Evolutionary conservation across 371 early-diverging fungal species (phyloP).

Genomic region (Mortierella sp.): DNA sequence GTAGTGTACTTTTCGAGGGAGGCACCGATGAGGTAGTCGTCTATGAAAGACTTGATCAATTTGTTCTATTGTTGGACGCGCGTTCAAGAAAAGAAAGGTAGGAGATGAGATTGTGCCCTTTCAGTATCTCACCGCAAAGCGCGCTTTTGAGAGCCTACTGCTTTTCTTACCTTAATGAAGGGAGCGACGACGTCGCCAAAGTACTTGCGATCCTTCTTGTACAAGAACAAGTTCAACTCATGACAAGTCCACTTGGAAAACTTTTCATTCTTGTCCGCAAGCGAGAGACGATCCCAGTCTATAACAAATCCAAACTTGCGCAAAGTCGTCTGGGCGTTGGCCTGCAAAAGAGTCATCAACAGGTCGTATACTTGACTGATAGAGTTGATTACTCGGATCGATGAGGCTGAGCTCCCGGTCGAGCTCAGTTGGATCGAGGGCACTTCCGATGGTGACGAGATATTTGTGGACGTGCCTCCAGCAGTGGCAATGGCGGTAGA

Average conservation of each 20-base stretch:
- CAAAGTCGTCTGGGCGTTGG: conserved; percentile 18
- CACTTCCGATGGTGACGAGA: not conserved
- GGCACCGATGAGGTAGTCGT: conserved; percentile 62
- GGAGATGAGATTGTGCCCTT: not conserved
- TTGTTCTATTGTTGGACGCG: conserved; percentile 58
- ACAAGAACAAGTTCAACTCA: conserved; percentile 72
- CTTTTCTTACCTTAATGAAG: conserved; percentile 61
- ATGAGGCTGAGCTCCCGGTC: conserved; percentile 38
- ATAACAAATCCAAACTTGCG: conserved; percentile 46
- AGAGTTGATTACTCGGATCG: conserved; percentile 47
- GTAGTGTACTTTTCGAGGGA: conserved; percentile 58
- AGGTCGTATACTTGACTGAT: conserved; percentile 46
- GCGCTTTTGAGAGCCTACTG: not conserved
- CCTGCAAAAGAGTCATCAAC: conserved; percentile 40
- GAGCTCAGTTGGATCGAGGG: conserved; percentile 31
- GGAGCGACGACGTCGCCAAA: conserved; percentile 62
- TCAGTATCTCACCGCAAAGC: not conserved
- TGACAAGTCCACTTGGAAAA: conserved; percentile 63
- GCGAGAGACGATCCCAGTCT: conserved; percentile 46
- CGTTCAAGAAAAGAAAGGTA: not conserved
- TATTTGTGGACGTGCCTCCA: too few species aligned
- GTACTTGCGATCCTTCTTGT: conserved; percentile 63
- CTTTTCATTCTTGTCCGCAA: conserved; percentile 59
- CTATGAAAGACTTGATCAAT: conserved; percentile 67
- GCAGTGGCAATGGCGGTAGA: not conserved